Base-by-base conservation (phyloP, 345 rosid species). In the Combretum micranthum region DNA sequence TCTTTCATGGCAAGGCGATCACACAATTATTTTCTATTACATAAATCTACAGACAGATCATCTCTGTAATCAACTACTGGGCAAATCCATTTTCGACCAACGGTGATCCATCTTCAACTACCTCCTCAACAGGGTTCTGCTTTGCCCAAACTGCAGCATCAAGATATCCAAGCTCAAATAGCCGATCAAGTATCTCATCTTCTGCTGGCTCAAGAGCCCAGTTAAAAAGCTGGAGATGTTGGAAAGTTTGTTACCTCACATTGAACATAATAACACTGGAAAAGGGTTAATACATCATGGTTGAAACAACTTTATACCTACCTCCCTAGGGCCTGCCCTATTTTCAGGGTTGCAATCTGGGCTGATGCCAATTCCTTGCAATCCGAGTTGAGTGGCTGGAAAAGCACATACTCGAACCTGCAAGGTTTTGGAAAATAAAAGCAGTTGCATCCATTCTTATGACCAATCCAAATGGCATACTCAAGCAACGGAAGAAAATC, bases 131-230 rank as follows among this genome's bases (percentile, higher is more conserved):
- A 5, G 90, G 94, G 73, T 89, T 93, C 52, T 66, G 47, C 65
- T 69, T 73, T 12, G 88, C 87, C 97, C 97, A 93, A 19, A 64
- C 81, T 0, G 80, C 85, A n/a, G 96, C 97, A 66, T 93, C 96
- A 13, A 65, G 60, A 59, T 85, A 87, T 55, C 99, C 99, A 0
- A 76, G 65, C 74, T 93, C 88, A 61, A 89, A 93, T 54, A 93
- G 81, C 50, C 61, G 57, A 56, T 87, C 97, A 32, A 93, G 84
- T 42, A 89, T 56, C 6, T 62, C 65, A 70, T 89, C 97, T 61
- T 62, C 85, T 50, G 97, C 96, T 50, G 97, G 99, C 81, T 85
- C 92, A 51, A 93, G 69, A 42, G 99, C 94, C 99, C 96, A 93
- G 47, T 76, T 87, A 70, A 93, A 71, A 70, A 93, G 83, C 99